Conservation (phyloP, 352 stramenopile species). For the Globisporangium rhizosaccharum region DNA sequence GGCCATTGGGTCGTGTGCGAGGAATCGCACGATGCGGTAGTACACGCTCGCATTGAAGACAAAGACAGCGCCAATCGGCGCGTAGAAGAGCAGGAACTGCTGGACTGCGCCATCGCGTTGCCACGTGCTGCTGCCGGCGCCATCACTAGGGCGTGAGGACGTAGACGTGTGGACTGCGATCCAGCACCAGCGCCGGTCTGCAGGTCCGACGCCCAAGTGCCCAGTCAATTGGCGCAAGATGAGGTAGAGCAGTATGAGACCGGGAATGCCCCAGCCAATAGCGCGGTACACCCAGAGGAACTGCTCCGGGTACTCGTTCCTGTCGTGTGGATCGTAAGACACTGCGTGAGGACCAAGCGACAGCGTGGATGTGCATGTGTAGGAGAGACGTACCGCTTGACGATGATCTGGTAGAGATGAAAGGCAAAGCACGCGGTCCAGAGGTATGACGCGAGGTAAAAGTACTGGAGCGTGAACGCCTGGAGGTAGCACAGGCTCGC, state of each 20-base stretch:
- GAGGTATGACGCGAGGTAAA: conserved; percentile 76
- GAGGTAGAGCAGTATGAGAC: conserved; percentile 44
- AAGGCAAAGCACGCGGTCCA: conserved; percentile 85
- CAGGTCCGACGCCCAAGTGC: conserved; percentile 55
- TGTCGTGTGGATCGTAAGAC: conserved; percentile 3
- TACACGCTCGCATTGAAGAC: conserved; percentile 66
- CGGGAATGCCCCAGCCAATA: conserved; percentile 62
- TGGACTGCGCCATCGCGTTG: conserved; percentile 40
- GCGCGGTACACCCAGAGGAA: conserved; percentile 55
- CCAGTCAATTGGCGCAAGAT: conserved; percentile 66
- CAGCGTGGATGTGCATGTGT: background rate
- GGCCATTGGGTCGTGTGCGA: conserved; percentile 63
- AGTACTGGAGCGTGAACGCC: conserved; percentile 70
- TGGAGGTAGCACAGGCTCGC: conserved; percentile 63
- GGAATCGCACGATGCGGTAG: conserved; percentile 50
- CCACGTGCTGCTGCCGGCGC: conserved; percentile 27
- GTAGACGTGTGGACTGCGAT: conserved; percentile 42
- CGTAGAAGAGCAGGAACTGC: conserved; percentile 68
- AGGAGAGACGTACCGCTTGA: conserved; percentile 37
- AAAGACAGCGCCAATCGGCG: conserved; percentile 52
- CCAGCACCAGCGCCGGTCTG: conserved; percentile 75
- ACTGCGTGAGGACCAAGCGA: background rate
- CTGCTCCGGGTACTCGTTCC: conserved; percentile 70
- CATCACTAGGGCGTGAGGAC: conserved; percentile 3
- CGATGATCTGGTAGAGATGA: conserved; percentile 85